Percentiles rank a stretch among this genome's conserved stretches.
These are phyloP conservation scores for Stephania japonica DNA, from an alignment of 164 flowering plant species.

Conservation along the genomic window DNA sequence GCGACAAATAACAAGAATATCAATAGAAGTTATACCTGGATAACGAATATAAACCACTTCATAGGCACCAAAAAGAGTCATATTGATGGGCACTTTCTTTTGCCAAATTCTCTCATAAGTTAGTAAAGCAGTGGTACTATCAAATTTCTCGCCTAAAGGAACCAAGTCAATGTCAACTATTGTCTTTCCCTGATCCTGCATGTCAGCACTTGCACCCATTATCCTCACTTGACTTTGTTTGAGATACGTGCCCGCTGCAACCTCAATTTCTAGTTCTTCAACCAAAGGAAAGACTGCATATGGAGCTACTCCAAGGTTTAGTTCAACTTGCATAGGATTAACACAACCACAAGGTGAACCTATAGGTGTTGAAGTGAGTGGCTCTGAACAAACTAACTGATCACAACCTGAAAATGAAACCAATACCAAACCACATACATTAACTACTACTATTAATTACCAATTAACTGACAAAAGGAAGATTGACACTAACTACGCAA, in stretches of 20 bases:
- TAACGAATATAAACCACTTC: conserved; percentile 55
- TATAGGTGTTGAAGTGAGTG: conserved; percentile 68
- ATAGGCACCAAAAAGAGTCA: conserved; percentile 75
- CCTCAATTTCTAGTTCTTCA: conserved; percentile 74
- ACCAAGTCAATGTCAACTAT: conserved; percentile 81
- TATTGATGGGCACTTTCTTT: conserved; percentile 67
- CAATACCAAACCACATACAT: conserved; percentile 6
- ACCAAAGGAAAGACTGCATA: conserved; percentile 70
- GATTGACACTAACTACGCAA: background rate
- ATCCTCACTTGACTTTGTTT: conserved; percentile 89
- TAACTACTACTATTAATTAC: conserved; percentile 3
- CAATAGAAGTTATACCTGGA: conserved; percentile 51
- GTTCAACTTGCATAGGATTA: conserved; percentile 82
- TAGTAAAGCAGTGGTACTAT: conserved; percentile 78
- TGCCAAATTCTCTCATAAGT: conserved; percentile 73
- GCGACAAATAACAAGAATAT: background rate
- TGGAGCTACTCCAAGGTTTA: conserved; percentile 63
- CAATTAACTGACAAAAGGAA: background rate
- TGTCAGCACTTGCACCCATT: conserved; percentile 83
- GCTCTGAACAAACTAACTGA: conserved; percentile 63
- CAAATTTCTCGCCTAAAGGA: conserved; percentile 93
- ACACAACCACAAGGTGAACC: conserved; percentile 97
- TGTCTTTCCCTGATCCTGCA: conserved; percentile 64
- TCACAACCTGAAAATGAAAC: conserved; percentile 60
- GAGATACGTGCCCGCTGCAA: conserved; percentile 81